Conservation (phyloP, 306 rosid species). For the Castanea mollissima region DNA sequence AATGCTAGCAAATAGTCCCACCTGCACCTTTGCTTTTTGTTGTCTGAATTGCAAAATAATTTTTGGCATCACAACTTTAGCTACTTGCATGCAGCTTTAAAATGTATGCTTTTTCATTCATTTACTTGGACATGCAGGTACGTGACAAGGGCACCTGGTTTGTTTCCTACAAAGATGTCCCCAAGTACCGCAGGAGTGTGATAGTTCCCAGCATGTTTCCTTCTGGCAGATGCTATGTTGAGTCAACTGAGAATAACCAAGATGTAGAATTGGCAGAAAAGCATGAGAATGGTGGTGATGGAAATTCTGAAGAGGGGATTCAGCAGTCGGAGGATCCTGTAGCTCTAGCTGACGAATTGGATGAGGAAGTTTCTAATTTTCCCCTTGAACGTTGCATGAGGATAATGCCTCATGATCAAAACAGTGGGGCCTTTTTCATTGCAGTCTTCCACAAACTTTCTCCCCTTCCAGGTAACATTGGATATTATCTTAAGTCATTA, state of each 20-base stretch:
- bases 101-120: neutral
- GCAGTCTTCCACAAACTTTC: constrained; percentile 84
- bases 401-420: constrained; percentile 95
- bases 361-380: constrained; percentile 65
- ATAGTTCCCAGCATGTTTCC: constrained; percentile 83
- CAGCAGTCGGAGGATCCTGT: constrained; percentile 34
- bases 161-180: constrained; percentile 62
- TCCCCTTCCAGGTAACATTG: constrained; percentile 68
- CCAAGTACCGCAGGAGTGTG: constrained; percentile 56
- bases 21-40: neutral
- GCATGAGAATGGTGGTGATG: constrained; percentile 32
- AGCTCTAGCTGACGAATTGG: constrained; percentile 25
- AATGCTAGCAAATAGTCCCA: neutral
- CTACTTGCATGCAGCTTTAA: neutral
- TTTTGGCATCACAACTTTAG: neutral
- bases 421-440: constrained; percentile 92
- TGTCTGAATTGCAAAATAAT: neutral
- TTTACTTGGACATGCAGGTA: constrained; percentile 54
- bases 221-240: constrained; percentile 56
- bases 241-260: constrained; percentile 24
- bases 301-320: constrained; percentile 40
- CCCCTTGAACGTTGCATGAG: constrained; percentile 89
- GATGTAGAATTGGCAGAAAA: constrained; percentile 38
- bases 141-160: constrained; percentile 78
- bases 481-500: neutral